Base-by-base conservation (phyloP, 2,329 filamentous ascomycete genomes). In the Diaporthe aspalathi region DNA sequence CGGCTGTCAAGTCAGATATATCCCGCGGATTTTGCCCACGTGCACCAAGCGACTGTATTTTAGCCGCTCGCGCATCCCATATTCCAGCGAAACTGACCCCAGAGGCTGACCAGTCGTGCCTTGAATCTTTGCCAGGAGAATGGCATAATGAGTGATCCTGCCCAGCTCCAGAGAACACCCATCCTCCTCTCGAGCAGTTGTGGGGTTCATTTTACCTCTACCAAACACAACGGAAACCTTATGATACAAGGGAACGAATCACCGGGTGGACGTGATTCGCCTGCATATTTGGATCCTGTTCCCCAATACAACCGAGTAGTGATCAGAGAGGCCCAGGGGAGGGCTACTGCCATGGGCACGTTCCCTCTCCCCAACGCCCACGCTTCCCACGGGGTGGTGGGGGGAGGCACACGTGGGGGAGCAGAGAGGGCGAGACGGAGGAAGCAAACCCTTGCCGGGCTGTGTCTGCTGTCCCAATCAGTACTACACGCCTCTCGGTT, bases 371-470 rank as follows among this genome's bases (percentile, higher is more conserved):
- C 57, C 57, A 63, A 40, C 40, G 27, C 35, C 54, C 9, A 27
- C 38, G 27, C 22, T 47, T 63, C 57, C 57, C 40, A 49, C 43
- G 24, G 8, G 32, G 32, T 5, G 32, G 35, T 14, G 12, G 27
- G 22, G n/a, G n/a, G n/a, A 47, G 35, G 40, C 57, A 63, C n/a
- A 24, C 57, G 57, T 63, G 57, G 57, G 57, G 57, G 57, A 45
- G 20, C 9, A 47, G 40, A 17, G 24, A 32, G 16, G 22, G 53
- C 3, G 9, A 32, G 20, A 40, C 3, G 32, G 5, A 53, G 24
- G 32, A 20, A n/a, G 12, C 32, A 16, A 4, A n/a, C 56, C 38
- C 56, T 45, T 45, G 24, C 38, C 56, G 6, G 5, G 27, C 32
- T 32, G 32, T 32, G 32, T 8, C 5, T 32, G 32, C 16, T 32